Conservation (phyloP, 805 yeast genomes). For the Wickerhamomyces rabaulensis region DNA sequence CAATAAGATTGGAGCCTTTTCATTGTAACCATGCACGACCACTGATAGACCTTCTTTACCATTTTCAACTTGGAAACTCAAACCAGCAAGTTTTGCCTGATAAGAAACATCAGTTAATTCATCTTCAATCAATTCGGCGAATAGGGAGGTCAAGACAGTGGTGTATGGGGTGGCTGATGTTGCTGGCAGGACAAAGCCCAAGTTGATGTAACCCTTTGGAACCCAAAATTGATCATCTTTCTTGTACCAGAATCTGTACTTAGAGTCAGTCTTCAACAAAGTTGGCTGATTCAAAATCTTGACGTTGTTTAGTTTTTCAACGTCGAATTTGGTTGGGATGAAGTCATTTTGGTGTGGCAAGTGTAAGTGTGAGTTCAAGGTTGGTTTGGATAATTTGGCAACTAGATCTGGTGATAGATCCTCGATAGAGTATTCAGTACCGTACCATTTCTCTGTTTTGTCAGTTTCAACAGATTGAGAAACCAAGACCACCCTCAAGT, state of each 20-base stretch:
- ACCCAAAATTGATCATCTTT: slow-evolving; percentile 85
- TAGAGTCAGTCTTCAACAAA: slow-evolving; percentile 47
- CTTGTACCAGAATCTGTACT: slow-evolving; percentile 75
- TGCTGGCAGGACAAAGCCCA: slow-evolving; percentile 62
- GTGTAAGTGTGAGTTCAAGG: slow-evolving; percentile 34
- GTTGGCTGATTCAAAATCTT: slow-evolving; percentile 48
- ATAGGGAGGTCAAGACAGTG: slow-evolving; percentile 53
- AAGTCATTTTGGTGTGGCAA: slow-evolving; percentile 76
- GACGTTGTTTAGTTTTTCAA: slow-evolving; percentile 37
- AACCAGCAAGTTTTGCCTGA: slow-evolving; percentile 80
- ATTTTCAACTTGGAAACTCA: slow-evolving; percentile 49
- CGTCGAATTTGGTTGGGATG: slow-evolving; percentile 73
- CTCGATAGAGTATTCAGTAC: slow-evolving; percentile 64
- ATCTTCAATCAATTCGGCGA: slow-evolving; percentile 70
- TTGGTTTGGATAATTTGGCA: slow-evolving; percentile 27
- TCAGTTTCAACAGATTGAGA: slow-evolving; percentile 48
- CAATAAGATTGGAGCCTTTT: slow-evolving; percentile 64
- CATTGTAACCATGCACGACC: slow-evolving; percentile 74
- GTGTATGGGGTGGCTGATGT: slow-evolving; percentile 54
- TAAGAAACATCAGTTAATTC: slow-evolving; percentile 71
- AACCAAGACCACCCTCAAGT: slow-evolving; percentile 54
- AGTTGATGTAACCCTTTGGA: slow-evolving; percentile 73
- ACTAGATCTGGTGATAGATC: slow-evolving; percentile 38
- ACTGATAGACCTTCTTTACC: slow-evolving; percentile 69
- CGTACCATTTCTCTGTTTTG: slow-evolving; percentile 78